These are phyloP conservation scores for Lactarius akahatsu DNA, from an alignment of 768 basidiomycete genomes.

Conservation along the genomic window DNA sequence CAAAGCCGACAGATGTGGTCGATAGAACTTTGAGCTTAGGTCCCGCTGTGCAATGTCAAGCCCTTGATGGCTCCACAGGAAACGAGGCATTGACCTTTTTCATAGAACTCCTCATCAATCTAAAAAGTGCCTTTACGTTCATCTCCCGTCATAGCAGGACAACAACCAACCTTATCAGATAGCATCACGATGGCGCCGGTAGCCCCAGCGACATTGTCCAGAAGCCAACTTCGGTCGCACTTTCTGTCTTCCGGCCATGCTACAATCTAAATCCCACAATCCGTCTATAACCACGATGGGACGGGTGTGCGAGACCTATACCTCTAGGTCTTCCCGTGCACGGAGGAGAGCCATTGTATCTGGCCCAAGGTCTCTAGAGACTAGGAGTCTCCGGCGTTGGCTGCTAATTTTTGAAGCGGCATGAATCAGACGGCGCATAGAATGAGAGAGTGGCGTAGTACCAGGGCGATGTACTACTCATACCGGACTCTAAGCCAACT, in stretches of 20 bases:
- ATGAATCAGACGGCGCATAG: slow-evolving; percentile 9
- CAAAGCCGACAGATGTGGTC: slow-evolving; percentile 90
- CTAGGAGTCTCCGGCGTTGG: slow-evolving; percentile 46
- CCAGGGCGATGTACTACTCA: slow-evolving; percentile 6
- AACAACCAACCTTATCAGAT: slow-evolving; percentile 59
- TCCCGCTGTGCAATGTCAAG: slow-evolving; percentile 53
- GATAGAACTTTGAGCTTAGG: slow-evolving; percentile 77
- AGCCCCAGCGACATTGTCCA: slow-evolving; percentile 68
- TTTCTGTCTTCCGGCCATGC: slow-evolving; percentile 52
- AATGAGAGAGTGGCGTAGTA: slow-evolving; percentile 1
- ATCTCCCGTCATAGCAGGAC: slow-evolving; percentile 22
- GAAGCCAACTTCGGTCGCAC: slow-evolving; percentile 67
- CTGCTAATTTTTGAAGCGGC: neutral
- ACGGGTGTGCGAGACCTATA: slow-evolving; percentile 30
- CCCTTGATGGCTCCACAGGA: neutral
- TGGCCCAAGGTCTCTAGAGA: slow-evolving; percentile 60
- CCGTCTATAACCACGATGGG: neutral
- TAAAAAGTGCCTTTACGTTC: slow-evolving; percentile 33
- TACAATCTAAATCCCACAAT: slow-evolving; percentile 40
- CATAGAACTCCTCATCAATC: slow-evolving; percentile 73
- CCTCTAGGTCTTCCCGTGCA: slow-evolving; percentile 54
- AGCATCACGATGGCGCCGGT: slow-evolving; percentile 59
- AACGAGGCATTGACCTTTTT: slow-evolving; percentile 42
- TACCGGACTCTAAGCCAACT: neutral
- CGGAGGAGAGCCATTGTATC: slow-evolving; percentile 60